phyloP scores from a whole-genome alignment of 2,329 filamentous ascomycete species.

The Verticillium dahliae region DNA sequence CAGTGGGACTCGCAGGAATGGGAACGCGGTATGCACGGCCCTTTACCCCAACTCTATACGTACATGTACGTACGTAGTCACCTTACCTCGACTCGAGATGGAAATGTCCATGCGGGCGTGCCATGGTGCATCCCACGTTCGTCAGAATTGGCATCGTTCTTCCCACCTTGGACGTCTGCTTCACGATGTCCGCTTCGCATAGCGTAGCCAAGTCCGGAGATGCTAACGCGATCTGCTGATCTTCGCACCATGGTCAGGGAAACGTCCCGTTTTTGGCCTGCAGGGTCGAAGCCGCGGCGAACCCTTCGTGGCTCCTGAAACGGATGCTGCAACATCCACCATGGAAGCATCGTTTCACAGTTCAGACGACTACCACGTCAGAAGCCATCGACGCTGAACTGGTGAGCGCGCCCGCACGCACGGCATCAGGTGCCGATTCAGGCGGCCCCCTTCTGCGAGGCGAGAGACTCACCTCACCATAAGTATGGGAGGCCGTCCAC shows the following conservation, averaged over 20 bases:
- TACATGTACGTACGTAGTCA: background rate
- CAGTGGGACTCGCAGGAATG: background rate
- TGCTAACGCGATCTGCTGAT: background rate
- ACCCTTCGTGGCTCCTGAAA: background rate
- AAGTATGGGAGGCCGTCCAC: background rate
- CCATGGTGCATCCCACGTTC: background rate
- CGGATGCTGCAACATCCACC: background rate
- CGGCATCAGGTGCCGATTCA: background rate
- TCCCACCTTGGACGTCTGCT: background rate
- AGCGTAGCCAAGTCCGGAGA: background rate
- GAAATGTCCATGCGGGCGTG: background rate
- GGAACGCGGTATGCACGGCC: background rate
- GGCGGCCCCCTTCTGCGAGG: background rate
- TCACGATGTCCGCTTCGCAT: background rate
- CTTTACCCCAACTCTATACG: background rate
- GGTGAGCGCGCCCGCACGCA: background rate
- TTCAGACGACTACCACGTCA: background rate
- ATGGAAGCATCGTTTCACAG: background rate
- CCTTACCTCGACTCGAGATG: background rate
- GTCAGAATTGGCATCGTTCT: background rate
- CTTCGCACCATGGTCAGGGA: background rate
- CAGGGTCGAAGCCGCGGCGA: background rate
- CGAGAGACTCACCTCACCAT: background rate
- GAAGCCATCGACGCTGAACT: background rate
- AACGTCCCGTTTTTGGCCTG: background rate